phyloP scores from a whole-genome alignment of 768 basidiomycete genomes.

The Lentinula raphanica region DNA sequence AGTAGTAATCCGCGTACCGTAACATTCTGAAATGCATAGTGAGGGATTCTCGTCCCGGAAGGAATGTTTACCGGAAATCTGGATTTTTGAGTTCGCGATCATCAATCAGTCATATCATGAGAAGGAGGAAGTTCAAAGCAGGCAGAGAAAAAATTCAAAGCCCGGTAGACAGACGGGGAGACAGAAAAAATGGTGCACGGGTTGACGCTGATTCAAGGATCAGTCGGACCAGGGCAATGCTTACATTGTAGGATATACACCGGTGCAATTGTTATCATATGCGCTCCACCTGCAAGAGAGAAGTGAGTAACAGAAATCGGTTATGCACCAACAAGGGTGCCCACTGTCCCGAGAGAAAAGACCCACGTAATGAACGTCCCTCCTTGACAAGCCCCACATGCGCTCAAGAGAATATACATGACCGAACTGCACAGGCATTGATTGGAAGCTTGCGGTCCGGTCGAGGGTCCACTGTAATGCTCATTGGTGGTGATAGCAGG shows the following conservation, averaged over 20 bases:
- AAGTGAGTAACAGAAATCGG: not conserved
- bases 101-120: not conserved
- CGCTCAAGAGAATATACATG: not conserved
- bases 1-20: not conserved
- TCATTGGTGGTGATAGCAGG: not conserved
- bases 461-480: not conserved
- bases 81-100: not conserved
- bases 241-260: not conserved
- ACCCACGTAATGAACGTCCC: not conserved
- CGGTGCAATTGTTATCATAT: not conserved
- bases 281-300: not conserved
- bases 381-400: slow-evolving; percentile 3
- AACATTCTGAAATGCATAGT: slow-evolving; percentile 1
- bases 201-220: not conserved
- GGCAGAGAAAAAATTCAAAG: not conserved
- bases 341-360: too few relatives aligned
- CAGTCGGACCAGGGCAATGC: not conserved
- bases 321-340: too few relatives aligned
- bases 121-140: not conserved
- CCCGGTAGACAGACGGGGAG: not conserved
- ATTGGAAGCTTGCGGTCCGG: not conserved
- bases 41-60: not conserved
- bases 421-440: not conserved
- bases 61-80: not conserved
- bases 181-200: not conserved